Evolutionary conservation across 2,329 filamentous ascomycete species (phyloP).

Genomic region (Colletotrichum spaethianum): DNA sequence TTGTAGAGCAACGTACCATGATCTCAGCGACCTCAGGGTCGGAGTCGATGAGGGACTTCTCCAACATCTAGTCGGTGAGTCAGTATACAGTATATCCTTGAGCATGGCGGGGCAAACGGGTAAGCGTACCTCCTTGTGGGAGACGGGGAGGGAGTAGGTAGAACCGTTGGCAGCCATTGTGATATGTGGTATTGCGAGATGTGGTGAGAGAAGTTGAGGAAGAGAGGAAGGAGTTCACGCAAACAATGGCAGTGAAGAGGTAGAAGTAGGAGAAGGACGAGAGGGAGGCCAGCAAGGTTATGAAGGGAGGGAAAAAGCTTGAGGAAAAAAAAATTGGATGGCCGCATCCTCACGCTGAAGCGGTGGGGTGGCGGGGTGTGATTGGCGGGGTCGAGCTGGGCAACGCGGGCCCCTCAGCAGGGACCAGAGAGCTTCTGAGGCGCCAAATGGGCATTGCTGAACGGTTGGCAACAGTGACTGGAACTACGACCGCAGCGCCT

Average conservation of each 20-base stretch:
- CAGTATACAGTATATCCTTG: constrained; percentile 49
- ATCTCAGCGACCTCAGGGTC: constrained; percentile 97
- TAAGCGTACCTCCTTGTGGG: constrained; percentile 67
- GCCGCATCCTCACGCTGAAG: constrained; percentile 33
- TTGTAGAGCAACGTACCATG: constrained; percentile 77
- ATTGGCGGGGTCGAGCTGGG: constrained; percentile 40
- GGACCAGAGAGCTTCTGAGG: background rate
- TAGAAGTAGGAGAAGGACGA: constrained; percentile 23
- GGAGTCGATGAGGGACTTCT: constrained; percentile 91
- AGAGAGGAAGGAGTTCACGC: constrained; percentile 29
- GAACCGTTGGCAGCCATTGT: constrained; percentile 59
- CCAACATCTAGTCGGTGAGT: constrained; percentile 80
- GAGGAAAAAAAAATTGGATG: constrained; percentile 39
- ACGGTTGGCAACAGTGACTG: constrained; percentile 2
- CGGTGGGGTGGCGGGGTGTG: constrained; percentile 42
- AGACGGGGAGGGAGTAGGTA: constrained; percentile 67
- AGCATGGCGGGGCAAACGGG: constrained; percentile 31
- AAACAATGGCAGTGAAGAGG: constrained; percentile 37
- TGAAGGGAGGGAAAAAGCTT: constrained; percentile 39
- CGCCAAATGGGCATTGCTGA: background rate
- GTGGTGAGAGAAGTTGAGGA: constrained; percentile 13
- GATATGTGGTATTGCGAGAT: constrained; percentile 36
- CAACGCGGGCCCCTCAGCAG: constrained; percentile 12
- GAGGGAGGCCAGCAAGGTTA: constrained; percentile 25
- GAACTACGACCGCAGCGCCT: background rate